Conservation (phyloP, 106 monocot species). For the Phalaenopsis equestris region DNA sequence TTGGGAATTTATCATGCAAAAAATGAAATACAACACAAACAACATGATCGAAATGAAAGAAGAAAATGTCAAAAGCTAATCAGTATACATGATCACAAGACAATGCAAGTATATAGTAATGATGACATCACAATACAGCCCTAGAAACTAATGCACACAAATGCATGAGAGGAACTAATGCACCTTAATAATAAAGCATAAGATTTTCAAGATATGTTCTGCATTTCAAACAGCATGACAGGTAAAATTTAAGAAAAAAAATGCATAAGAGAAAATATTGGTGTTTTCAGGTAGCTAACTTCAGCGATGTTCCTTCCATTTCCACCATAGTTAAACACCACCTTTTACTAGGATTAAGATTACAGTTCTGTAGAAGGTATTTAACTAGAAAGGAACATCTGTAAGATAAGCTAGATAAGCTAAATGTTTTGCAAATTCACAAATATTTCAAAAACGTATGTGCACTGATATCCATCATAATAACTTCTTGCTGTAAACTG, state of each 20-base stretch:
- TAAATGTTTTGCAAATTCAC: background rate
- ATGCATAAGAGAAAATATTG: background rate
- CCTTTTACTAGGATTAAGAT: background rate
- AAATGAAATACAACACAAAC: background rate
- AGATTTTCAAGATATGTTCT: background rate
- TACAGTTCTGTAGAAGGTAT: background rate
- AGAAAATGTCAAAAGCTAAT: background rate
- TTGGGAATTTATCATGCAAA: background rate
- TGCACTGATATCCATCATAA: background rate
- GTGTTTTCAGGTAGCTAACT: background rate
- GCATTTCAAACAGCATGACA: background rate
- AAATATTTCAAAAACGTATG: background rate
- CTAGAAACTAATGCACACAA: background rate
- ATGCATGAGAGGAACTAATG: too few relatives aligned
- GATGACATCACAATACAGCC: background rate
- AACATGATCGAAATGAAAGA: background rate
- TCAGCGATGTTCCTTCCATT: background rate
- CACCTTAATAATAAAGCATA: too few relatives aligned
- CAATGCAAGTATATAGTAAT: background rate
- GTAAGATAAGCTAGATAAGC: background rate
- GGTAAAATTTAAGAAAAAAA: background rate
- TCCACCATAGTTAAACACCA: background rate
- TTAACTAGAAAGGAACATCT: background rate
- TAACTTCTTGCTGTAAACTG: background rate
- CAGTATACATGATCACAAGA: background rate